These are phyloP conservation scores for Stentor roeselii DNA, from an alignment of 73 alveolate genomes.

Conservation along the genomic window DNA sequence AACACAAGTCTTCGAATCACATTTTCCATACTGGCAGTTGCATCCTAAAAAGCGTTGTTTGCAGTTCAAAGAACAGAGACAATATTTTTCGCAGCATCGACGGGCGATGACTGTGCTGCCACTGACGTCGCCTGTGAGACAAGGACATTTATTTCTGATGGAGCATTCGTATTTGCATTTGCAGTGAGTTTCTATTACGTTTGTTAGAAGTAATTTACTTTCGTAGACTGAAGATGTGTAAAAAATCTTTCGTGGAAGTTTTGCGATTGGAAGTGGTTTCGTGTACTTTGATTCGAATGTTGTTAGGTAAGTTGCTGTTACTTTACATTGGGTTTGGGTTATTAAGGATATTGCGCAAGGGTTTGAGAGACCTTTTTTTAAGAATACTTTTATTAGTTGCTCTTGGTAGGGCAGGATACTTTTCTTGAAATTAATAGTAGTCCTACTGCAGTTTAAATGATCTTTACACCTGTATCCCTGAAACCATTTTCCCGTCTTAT, in stretches of 20 bases:
- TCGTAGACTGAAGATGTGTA: not conserved
- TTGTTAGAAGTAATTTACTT: not conserved
- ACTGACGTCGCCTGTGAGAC: not conserved
- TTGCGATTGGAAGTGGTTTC: not conserved
- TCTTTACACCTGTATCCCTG: not conserved
- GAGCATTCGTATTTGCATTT: not conserved
- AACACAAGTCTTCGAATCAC: not conserved
- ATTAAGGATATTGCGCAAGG: slow-evolving; percentile 2
- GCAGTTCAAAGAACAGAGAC: not conserved
- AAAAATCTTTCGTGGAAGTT: not conserved
- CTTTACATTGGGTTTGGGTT: not conserved
- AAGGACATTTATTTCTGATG: not conserved
- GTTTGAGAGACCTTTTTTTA: not conserved
- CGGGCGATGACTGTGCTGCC: not conserved
- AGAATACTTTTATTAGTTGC: not conserved
- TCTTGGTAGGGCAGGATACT: not conserved
- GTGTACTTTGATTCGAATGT: not conserved
- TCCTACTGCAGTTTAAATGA: not conserved
- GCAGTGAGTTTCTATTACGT: not conserved
- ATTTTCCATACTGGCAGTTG: slow-evolving; percentile 22
- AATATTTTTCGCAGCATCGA: slow-evolving; percentile 15
- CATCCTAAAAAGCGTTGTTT: slow-evolving; percentile 9
- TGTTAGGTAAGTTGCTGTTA: not conserved
- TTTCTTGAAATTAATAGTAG: not conserved
- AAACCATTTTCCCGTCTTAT: slow-evolving; percentile 3